Conservation (phyloP, 352 stramenopile species). For the Phytophthora kernoviae region DNA sequence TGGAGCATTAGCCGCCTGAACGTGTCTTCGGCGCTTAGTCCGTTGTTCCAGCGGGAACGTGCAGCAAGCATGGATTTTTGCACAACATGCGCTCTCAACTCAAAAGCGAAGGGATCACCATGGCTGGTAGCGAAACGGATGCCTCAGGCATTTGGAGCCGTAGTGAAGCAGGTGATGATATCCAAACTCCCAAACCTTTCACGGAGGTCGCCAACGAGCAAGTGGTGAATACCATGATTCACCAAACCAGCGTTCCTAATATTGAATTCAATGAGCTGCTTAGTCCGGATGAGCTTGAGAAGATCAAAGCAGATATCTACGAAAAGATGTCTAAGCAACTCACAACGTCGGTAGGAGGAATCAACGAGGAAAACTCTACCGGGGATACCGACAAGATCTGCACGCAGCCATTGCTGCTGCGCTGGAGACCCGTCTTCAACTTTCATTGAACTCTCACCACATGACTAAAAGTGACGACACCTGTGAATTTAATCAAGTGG, state of each 20-base stretch:
- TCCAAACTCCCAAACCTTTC: neutral
- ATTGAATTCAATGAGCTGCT: slow-evolving; percentile 59
- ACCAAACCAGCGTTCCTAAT: slow-evolving; percentile 20
- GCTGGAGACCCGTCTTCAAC: slow-evolving; percentile 57
- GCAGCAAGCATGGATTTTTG: slow-evolving; percentile 35
- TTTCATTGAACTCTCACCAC: slow-evolving; percentile 32
- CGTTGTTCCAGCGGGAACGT: slow-evolving; percentile 31
- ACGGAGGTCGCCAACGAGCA: slow-evolving; percentile 5
- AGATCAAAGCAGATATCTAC: slow-evolving; percentile 70
- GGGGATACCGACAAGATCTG: slow-evolving; percentile 34
- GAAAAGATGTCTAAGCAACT: slow-evolving; percentile 55
- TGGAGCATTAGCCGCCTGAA: slow-evolving; percentile 52
- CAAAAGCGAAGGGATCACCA: neutral
- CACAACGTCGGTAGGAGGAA: slow-evolving; percentile 6
- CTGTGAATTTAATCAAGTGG: neutral
- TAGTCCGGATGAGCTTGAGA: slow-evolving; percentile 51
- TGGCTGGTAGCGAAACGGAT: neutral
- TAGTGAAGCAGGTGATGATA: slow-evolving; percentile 4
- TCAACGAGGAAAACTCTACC: slow-evolving; percentile 1
- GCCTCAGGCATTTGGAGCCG: neutral
- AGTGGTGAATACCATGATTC: slow-evolving; percentile 1
- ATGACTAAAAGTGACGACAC: slow-evolving; percentile 16
- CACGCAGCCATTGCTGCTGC: slow-evolving; percentile 55
- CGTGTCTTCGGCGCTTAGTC: slow-evolving; percentile 22
- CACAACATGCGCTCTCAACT: slow-evolving; percentile 12